Evolutionary conservation across 2,329 filamentous ascomycete species (phyloP).

Genomic region (Orbilia javanica): DNA sequence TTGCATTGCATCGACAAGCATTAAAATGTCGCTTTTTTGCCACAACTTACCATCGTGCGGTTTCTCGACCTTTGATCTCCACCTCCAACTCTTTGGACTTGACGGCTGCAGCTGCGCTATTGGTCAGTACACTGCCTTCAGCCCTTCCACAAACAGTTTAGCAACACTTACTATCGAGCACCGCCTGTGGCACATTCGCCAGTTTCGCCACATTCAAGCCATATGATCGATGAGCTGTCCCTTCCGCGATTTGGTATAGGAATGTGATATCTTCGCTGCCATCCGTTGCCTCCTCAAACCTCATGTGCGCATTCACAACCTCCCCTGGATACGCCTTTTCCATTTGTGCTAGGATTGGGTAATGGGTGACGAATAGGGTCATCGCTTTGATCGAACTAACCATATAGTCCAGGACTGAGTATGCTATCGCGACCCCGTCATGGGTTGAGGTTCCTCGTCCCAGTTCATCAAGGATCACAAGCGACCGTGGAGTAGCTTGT

Average conservation of each 20-base stretch:
- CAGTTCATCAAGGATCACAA: conserved; percentile 94
- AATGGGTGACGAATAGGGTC: conserved; percentile 97
- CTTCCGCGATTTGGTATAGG: conserved; percentile 89
- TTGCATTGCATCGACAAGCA: conserved; percentile 27
- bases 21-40: conserved; percentile 25
- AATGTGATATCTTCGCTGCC: conserved; percentile 82
- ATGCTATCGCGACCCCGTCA: conserved; percentile 94
- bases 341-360: conserved; percentile 85
- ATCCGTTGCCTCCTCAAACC: conserved; percentile 74
- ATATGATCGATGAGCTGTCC: conserved; percentile 92
- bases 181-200: conserved; percentile 80
- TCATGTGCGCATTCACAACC: conserved; percentile 93
- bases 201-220: conserved; percentile 91
- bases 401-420: conserved; percentile 88
- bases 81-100: conserved; percentile 87
- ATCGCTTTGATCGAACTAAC: conserved; percentile 80
- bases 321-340: conserved; percentile 75
- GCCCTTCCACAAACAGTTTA: background rate
- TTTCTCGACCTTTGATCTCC: conserved; percentile 69
- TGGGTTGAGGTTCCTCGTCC: conserved; percentile 94
- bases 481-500: conserved; percentile 82
- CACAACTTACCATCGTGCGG: conserved; percentile 53
- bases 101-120: conserved; percentile 72
- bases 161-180: conserved; percentile 72
- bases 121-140: conserved; percentile 38